These are phyloP conservation scores for Plasmopara viticola DNA, from an alignment of 352 stramenopile genomes.

Conservation along the genomic window DNA sequence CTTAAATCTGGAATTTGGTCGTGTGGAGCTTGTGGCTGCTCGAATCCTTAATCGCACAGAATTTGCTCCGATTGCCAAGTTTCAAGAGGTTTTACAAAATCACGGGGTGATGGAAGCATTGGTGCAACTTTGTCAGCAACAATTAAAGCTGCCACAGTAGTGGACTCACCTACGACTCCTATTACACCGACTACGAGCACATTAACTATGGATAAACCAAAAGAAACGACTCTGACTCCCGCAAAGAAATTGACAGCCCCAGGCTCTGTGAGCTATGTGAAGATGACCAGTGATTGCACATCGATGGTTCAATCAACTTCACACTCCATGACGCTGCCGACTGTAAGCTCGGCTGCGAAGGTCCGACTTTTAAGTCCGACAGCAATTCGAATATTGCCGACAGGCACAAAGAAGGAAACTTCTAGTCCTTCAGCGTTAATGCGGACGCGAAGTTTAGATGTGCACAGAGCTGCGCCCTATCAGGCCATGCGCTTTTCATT, in stretches of 20 bases:
- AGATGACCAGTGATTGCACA: conserved; percentile 10
- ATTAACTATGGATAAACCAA: conserved; percentile 1
- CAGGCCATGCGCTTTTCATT: conserved; percentile 13
- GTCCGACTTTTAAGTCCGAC: conserved; percentile 14
- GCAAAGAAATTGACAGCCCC: conserved; percentile 9
- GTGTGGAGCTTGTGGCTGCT: conserved; percentile 44
- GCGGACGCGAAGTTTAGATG: conserved; percentile 14
- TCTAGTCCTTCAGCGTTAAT: conserved; percentile 9
- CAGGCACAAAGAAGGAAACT: conserved; percentile 9
- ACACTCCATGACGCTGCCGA: conserved; percentile 19
- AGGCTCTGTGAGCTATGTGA: conserved; percentile 9
- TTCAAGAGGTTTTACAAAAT: conserved; percentile 21
- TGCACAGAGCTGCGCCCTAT: conserved; percentile 4
- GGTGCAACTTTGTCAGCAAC: conserved; percentile 6
- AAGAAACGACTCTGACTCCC: conserved; percentile 5
- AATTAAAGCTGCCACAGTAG: conserved; percentile 6
- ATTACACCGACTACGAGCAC: conserved; percentile 1
- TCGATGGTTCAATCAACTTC: conserved; percentile 11
- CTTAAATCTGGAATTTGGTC: conserved; percentile 44
- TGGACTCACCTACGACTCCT: conserved; percentile 13
- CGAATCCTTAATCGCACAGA: conserved; percentile 37
- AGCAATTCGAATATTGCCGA: conserved; percentile 11
- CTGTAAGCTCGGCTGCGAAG: conserved; percentile 29
- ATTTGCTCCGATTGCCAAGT: conserved; percentile 44
- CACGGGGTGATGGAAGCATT: conserved; percentile 8